Conservation (phyloP, 2,329 filamentous ascomycete genomes). For the Pseudogymnoascus sp. region DNA sequence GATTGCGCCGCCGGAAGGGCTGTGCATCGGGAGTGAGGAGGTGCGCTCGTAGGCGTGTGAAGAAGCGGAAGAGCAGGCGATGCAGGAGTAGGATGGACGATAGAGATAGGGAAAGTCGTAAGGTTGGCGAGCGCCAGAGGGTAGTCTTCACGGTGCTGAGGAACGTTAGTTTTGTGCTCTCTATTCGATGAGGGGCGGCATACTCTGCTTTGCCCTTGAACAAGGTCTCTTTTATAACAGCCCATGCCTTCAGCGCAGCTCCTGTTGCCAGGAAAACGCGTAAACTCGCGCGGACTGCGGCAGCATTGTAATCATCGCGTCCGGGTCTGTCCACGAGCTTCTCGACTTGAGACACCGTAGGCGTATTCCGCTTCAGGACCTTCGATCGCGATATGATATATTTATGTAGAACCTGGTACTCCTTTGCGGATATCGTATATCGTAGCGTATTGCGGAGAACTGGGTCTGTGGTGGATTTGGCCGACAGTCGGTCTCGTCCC, state of each 20-base stretch:
- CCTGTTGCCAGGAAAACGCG: slow-evolving; percentile 63
- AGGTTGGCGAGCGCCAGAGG: slow-evolving; percentile 59
- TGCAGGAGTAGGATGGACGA: slow-evolving; percentile 84
- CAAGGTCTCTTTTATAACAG: slow-evolving; percentile 45
- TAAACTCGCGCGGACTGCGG: slow-evolving; percentile 63
- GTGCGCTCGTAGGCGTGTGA: slow-evolving; percentile 69
- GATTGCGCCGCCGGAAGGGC: slow-evolving; percentile 78
- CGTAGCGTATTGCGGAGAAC: slow-evolving; percentile 79
- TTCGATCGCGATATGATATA: slow-evolving; percentile 71
- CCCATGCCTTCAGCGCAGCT: slow-evolving; percentile 57
- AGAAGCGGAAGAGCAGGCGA: slow-evolving; percentile 83
- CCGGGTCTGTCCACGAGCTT: slow-evolving; percentile 32
- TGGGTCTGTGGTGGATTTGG: slow-evolving; percentile 48
- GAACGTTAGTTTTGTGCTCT: slow-evolving; percentile 15
- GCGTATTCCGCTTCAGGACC: slow-evolving; percentile 48
- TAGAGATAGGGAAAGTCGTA: slow-evolving; percentile 75
- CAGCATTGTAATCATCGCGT: slow-evolving; percentile 62
- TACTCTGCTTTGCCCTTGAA: slow-evolving; percentile 34
- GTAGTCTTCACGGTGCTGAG: slow-evolving; percentile 42
- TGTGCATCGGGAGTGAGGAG: slow-evolving; percentile 73
- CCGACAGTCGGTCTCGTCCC: slow-evolving; percentile 18
- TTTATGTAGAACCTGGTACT: slow-evolving; percentile 79
- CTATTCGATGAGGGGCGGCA: neutral
- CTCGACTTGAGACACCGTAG: slow-evolving; percentile 50
- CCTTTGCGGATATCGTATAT: slow-evolving; percentile 77